A percentile compares a stretch with the other conserved stretches of the same genome.
Conservation (phyloP, 305 asterid species). For the Plantago coronopus region DNA sequence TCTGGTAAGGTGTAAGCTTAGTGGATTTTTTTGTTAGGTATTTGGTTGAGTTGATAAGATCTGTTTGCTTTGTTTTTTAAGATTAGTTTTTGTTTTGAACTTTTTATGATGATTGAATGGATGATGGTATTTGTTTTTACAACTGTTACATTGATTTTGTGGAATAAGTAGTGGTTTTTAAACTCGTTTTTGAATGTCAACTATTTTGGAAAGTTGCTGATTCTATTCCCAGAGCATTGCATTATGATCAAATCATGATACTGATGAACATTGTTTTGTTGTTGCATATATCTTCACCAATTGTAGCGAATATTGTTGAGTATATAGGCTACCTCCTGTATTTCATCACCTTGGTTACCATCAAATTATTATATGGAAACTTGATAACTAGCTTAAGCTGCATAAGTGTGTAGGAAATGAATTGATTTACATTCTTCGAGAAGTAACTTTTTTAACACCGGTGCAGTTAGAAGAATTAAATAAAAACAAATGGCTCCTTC, state of each 20-base stretch:
- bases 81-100: neutral
- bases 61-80: neutral
- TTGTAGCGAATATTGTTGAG: neutral
- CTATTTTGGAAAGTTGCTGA: neutral
- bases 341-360: neutral
- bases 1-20: constrained; percentile 31
- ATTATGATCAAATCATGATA: neutral
- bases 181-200: too few relatives aligned
- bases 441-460: constrained; percentile 19
- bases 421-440: constrained; percentile 3
- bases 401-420: constrained; percentile 10
- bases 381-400: neutral
- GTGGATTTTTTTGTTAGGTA: constrained; percentile 4
- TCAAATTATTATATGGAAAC: neutral
- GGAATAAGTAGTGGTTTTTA: neutral
- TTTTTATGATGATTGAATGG: neutral
- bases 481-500: constrained; percentile 63
- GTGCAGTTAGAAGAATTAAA: constrained; percentile 23
- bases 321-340: neutral
- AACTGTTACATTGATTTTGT: constrained; percentile 8
- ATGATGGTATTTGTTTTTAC: neutral
- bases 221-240: too few relatives aligned
- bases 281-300: neutral
- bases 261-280: neutral
- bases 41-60: constrained; percentile 1